Base-by-base conservation (phyloP, 1,139 yeast genomes). In the Nakaseomyces nivariensis region DNA sequence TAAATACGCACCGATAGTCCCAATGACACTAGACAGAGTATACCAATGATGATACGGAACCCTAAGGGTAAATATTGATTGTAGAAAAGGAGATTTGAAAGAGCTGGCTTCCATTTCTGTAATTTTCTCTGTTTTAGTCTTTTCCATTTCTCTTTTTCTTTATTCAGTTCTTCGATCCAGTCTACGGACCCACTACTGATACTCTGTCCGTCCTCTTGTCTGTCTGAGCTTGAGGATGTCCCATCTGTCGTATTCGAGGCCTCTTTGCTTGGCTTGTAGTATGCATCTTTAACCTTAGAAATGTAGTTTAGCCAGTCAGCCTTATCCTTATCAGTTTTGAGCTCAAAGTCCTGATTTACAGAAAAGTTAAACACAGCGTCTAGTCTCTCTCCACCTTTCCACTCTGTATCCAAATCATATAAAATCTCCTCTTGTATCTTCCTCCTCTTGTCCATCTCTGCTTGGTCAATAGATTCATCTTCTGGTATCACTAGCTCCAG, bases 51-150 rank as follows among this genome's bases (percentile, higher is more conserved):
- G 2, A 87, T 69, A 55, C 97, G 73, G 56, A 90, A 74, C 13
- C 85, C 74, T 48, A 92, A 72, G 1, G 97, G 97, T 7, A 89
- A 75, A 58, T 85, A 79, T 11, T 95, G 94, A 63, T 85, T 87
- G 57, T 81, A 80, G 50, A 87, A 74, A 45, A 89, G 71, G 17
- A 84, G 69, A 45, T 81, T 71, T 50, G 72, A 72, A 24, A 87
- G 60, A 29, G 77, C 73, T 2, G 94, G 90, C 50, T 75, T 70
- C 76, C 86, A 77, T 56, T 80, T 80, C 47, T 78, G 79, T 52
- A 83, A 72, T 56, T 81, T 82, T 52, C 77, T 77, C 72, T 52
- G 81, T 33, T 56, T 56, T n/a, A 58, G 54, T 40, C 55, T 58
- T 50, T 53, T 61, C 68, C 62, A 61, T 50, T 56, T 62, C 50